phyloP scores from a whole-genome alignment of 169 alveolate species.

The Cryptosporidium baileyi region DNA sequence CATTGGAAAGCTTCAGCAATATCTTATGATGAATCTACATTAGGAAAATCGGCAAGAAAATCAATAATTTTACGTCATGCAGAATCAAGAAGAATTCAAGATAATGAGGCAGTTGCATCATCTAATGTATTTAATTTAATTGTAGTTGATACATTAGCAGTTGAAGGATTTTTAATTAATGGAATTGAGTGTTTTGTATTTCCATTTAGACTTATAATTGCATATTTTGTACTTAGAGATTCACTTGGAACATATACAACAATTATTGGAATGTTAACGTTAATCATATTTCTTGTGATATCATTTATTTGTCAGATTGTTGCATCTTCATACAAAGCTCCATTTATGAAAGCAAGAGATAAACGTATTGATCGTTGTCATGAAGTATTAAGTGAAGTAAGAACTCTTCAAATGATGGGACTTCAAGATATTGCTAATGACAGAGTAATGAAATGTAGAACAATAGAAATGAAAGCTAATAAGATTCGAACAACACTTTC shows the following conservation, averaged over 20 bases:
- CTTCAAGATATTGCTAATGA: constrained; percentile 41
- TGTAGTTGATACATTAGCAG: constrained; percentile 59
- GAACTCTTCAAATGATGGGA: constrained; percentile 69
- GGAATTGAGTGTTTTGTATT: constrained; percentile 52
- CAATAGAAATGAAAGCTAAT: constrained; percentile 52
- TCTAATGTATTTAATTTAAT: constrained; percentile 56
- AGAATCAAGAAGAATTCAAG: constrained; percentile 60
- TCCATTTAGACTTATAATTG: constrained; percentile 50
- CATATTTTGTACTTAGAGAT: constrained; percentile 54
- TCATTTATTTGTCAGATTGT: constrained; percentile 56
- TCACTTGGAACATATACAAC: constrained; percentile 50
- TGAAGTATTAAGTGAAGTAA: constrained; percentile 49
- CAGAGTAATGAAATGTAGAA: constrained; percentile 42
- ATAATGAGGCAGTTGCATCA: constrained; percentile 64
- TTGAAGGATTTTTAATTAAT: constrained; percentile 62
- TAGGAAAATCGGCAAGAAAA: constrained; percentile 62
- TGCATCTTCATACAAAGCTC: constrained; percentile 63
- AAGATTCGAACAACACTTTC: constrained; percentile 25
- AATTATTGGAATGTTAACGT: constrained; percentile 8
- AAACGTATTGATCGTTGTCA: constrained; percentile 60
- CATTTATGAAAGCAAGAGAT: constrained; percentile 60
- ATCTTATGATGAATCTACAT: constrained; percentile 2
- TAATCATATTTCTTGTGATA: constrained; percentile 14
- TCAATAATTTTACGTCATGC: constrained; percentile 50
- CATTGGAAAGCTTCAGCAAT: constrained; percentile 65